Evolutionary conservation across 306 rosid species (phyloP), one percentile per base, ranked within the genome.

Genomic region (Prunus salicina): DNA sequence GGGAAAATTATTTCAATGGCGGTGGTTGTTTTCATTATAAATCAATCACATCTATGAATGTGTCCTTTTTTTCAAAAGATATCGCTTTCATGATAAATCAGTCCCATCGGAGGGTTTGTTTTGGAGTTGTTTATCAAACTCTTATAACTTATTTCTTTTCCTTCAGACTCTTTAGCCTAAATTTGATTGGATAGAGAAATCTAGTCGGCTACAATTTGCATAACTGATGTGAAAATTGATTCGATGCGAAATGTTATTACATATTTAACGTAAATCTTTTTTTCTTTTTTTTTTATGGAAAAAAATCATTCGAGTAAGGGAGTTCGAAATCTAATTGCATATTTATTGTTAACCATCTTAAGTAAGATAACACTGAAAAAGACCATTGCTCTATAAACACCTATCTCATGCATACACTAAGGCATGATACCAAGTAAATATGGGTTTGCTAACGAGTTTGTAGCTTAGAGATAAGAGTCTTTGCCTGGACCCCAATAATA

Each of bases 121-220:
- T 65, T 75, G 50, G 72, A 87, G 89, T 88, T 79, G 96, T 86
- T 88, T 62, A 84, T 86, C 98, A 79, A 89, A 89, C 93, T 64
- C 18, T 82, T 84, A 57, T 89, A 88, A 89, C 82, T 79, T 73
- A 7, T 38, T 38, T 6, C 43, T 1, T 7, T 38, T 38, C 43
- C 8, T 7, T 38, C 43, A 7, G 78, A 90, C 74, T 72, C 43
- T 57, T 66, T 57, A 0, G 0, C 24, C 62, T 65, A 34, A 4
- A 7, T 41, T 71, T 74, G 45, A 28, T 47, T 72, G 76, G 53
- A 49, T 49, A 13, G 16, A 12, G 3, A 4, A 3, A 12, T 13
- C 71, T 57, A 70, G 34, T 82, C 55, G 52, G 22, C 71, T 53
- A 24, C 20, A 77, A 27, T 22, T 71, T 2, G 64, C 62, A 56